Conservation (phyloP, 805 yeast genomes). For the Candida fluviatilis region DNA sequence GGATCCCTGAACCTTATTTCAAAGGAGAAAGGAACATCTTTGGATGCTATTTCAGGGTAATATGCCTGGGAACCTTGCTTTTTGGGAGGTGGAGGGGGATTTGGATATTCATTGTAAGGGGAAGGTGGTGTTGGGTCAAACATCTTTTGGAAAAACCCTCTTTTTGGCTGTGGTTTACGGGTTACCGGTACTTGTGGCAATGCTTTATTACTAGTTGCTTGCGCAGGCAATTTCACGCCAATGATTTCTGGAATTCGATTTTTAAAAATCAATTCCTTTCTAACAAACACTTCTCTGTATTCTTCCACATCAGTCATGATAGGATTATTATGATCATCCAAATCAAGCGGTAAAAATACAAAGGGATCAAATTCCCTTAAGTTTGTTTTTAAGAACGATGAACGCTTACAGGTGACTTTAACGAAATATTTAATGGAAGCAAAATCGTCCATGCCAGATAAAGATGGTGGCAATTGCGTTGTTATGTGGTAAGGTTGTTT, state of each 20-base stretch:
- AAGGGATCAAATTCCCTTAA: constrained; percentile 47
- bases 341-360: constrained; percentile 48
- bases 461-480: constrained; percentile 31
- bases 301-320: constrained; percentile 21
- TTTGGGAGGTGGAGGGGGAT: constrained; percentile 10
- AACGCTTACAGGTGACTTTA: constrained; percentile 56
- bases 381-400: constrained; percentile 46
- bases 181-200: constrained; percentile 15
- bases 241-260: constrained; percentile 42
- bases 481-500: constrained; percentile 21
- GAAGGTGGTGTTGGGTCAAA: constrained; percentile 16
- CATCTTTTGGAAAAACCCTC: constrained; percentile 26
- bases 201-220: constrained; percentile 13
- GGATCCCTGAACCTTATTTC: constrained; percentile 50
- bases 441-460: constrained; percentile 26
- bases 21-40: constrained; percentile 37
- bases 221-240: constrained; percentile 27
- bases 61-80: constrained; percentile 5
- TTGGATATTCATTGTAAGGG: constrained; percentile 2
- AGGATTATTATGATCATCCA: constrained; percentile 21
- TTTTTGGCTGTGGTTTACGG: constrained; percentile 13
- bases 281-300: constrained; percentile 40
- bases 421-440: constrained; percentile 50
- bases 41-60: constrained; percentile 22
- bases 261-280: constrained; percentile 36